Conservation (phyloP, 2,329 filamentous ascomycete genomes). For the Chrysoporthe puriensis region DNA sequence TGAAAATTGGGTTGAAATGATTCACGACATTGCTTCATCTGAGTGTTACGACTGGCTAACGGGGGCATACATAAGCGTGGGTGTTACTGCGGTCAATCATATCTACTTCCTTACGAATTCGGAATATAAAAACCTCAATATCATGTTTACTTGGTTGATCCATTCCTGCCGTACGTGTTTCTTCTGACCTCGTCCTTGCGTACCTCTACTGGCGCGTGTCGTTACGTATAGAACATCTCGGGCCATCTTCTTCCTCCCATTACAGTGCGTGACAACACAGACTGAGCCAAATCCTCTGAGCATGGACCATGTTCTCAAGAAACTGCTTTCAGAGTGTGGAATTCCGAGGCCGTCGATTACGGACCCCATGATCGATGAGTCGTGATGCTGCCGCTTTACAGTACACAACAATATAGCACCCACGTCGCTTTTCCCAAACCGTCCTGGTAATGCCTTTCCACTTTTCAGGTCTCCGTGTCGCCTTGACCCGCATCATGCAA, state of each 20-base stretch:
- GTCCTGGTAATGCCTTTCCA: constrained; percentile 12
- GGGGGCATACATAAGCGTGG: too few species aligned
- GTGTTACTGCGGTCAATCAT: not conserved
- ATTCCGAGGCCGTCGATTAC: constrained; percentile 1
- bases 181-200: not conserved
- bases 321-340: constrained; percentile 1
- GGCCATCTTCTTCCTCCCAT: not conserved
- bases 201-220: not conserved
- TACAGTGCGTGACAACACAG: not conserved
- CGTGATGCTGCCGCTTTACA: constrained; percentile 18
- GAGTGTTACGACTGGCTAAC: not conserved
- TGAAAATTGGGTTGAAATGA: not conserved
- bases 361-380: constrained; percentile 16
- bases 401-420: constrained; percentile 6
- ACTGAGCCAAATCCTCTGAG: not conserved
- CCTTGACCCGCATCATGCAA: constrained; percentile 10
- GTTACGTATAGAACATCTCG: not conserved
- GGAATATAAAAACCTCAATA: not conserved
- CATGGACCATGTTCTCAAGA: not conserved
- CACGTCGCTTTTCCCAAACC: constrained; percentile 7
- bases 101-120: not conserved
- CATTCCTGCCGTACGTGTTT: not conserved
- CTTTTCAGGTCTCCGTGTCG: not conserved
- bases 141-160: not conserved
- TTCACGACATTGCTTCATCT: not conserved